Evolutionary conservation across 2,329 filamentous ascomycete species (phyloP), one percentile per base, ranked within the genome.

Genomic region (Colletotrichum eremochloae): DNA sequence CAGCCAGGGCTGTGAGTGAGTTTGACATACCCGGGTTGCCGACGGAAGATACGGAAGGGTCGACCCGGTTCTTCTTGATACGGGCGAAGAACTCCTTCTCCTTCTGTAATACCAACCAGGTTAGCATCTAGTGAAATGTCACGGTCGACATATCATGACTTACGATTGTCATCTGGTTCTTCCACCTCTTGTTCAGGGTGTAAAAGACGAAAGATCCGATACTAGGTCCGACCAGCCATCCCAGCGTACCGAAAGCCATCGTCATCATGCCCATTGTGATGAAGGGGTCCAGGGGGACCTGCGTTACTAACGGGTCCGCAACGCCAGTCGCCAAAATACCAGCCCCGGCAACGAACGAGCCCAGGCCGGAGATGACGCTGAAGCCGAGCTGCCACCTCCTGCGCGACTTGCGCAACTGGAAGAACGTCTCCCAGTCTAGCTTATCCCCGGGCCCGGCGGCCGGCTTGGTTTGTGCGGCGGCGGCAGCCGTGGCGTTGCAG

Each of bases 391-490:
- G 94, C 85, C 95, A 93, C 77, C 93, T 90, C 73, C 96, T 92
- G 68, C 96, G 93, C 72, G 91, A 93, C 77, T 94, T 93, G 79
- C 96, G 94, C 72, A 98, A 91, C 80, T 91, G 90, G 87, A 98
- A 97, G 86, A 97, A 98, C 64, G 90, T 91, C 85, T 98, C 92
- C 96, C 96, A 98, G 83, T 94, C 90, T 53, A 95, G 89, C n/a
- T 82, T 79, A 46, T 77, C 63, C 63, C 66, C 65, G 67, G 68
- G 56, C 24, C 62, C 69, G 9, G 72, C 33, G 50, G 72, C 64
- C 76, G 77, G 14, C 48, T 60, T 53, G 60, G 40, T 58, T 69
- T 69, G 69, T 60, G 65, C 72, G 52, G 71, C 58, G 61, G 58
- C 61, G 48, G 68, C 52, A 44, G 62, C 60, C 38, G 66, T 71